Evolutionary conservation across 257 asterid species (phyloP).

Genomic region (Eustoma russellianum): DNA sequence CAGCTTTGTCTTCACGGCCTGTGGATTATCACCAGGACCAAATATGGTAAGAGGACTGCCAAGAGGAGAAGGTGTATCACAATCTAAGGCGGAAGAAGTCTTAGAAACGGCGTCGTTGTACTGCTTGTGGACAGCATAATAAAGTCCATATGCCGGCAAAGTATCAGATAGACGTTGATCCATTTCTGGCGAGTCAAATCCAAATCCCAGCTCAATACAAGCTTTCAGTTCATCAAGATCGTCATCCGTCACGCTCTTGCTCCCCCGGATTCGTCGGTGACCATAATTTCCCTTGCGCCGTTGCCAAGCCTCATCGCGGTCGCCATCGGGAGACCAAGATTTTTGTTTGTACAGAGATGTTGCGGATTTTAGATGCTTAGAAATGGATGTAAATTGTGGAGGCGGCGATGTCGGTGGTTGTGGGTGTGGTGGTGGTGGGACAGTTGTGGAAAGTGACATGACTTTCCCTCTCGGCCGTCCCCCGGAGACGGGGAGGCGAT

Average conservation of each 20-base stretch:
- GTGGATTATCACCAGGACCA: conserved; percentile 57
- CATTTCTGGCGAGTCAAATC: conserved; percentile 58
- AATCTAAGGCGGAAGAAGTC: conserved; percentile 21
- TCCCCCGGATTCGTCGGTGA: conserved; percentile 25
- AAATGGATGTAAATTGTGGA: too few relatives aligned
- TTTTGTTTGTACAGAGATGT: conserved; percentile 43
- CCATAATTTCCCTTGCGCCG: conserved; percentile 34
- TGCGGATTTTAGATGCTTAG: background rate
- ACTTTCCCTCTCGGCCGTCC: too few relatives aligned
- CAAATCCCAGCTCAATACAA: conserved; percentile 69
- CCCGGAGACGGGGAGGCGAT: conserved; percentile 41
- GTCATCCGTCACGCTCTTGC: conserved; percentile 65
- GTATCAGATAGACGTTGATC: too few relatives aligned
- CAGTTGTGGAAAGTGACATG: too few relatives aligned
- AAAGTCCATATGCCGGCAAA: conserved; percentile 67
- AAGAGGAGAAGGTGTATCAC: conserved; percentile 35
- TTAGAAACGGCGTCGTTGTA: conserved; percentile 31
- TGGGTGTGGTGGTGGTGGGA: conserved; percentile 1
- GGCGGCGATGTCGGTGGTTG: conserved; percentile 3
- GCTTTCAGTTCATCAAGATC: conserved; percentile 75
- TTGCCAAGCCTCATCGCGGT: conserved; percentile 71
- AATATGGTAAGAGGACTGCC: conserved; percentile 50
- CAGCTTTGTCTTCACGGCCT: conserved; percentile 59
- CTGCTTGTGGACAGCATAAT: conserved; percentile 49
- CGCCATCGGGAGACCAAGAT: conserved; percentile 62